phyloP scores from a whole-genome alignment of 164 flowering plant species.

The Umbilicus rupestris region DNA sequence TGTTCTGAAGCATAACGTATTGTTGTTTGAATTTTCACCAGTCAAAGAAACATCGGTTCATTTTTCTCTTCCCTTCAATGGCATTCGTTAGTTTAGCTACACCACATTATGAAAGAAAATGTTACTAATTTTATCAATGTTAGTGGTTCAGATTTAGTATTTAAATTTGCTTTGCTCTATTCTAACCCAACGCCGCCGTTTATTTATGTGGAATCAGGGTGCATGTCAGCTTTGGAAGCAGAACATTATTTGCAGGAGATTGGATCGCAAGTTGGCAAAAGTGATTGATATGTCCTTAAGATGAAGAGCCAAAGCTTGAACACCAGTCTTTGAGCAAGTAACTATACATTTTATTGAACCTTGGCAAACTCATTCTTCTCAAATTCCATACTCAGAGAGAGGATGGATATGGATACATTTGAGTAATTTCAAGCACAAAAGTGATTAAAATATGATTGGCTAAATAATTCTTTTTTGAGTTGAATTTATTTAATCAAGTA shows the following conservation, averaged over 20 bases:
- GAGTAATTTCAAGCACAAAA: too few species aligned
- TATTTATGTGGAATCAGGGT: slow-evolving; percentile 39
- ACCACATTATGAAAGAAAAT: background rate
- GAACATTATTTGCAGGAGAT: slow-evolving; percentile 93
- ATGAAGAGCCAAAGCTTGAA: background rate
- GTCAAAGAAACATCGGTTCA: background rate
- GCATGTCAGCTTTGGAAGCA: slow-evolving; percentile 96
- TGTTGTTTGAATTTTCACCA: background rate
- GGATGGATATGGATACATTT: too few species aligned
- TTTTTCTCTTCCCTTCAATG: background rate
- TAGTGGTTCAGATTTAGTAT: background rate
- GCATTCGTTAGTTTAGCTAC: background rate
- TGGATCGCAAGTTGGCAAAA: slow-evolving; percentile 63
- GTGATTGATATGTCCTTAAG: slow-evolving; percentile 32
- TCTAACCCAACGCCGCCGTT: background rate
- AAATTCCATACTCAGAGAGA: too few species aligned
- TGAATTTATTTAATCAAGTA: too few species aligned
- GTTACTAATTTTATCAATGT: background rate
- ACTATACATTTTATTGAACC: background rate
- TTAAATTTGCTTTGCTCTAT: background rate
- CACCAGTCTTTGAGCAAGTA: background rate
- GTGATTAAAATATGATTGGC: too few species aligned
- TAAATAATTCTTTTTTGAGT: too few species aligned
- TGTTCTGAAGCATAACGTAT: background rate
- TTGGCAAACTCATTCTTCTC: too few species aligned